phyloP scores from a whole-genome alignment of 1,284 basidiomycete species.

The Pseudozyma sp. region DNA sequence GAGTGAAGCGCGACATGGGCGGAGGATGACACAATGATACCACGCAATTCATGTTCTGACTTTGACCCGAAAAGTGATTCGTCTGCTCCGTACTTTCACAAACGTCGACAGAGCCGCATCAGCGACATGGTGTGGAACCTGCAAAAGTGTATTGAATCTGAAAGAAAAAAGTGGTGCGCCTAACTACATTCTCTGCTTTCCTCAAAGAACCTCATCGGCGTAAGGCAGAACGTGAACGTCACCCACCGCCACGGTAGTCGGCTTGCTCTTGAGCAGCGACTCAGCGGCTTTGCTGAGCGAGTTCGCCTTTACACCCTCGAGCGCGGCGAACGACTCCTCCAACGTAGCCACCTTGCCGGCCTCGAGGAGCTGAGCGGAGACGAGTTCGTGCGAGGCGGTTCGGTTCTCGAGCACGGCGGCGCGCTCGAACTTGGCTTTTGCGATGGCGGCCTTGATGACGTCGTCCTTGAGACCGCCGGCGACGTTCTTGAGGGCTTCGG shows the following conservation, averaged over 20 bases:
- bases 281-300: slow-evolving; percentile 52
- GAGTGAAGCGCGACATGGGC: neutral
- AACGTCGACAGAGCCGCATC: too few species aligned
- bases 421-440: slow-evolving; percentile 65
- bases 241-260: slow-evolving; percentile 65
- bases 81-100: too few species aligned
- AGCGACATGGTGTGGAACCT: too few species aligned
- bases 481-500: slow-evolving; percentile 59
- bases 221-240: slow-evolving; percentile 65
- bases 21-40: neutral
- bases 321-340: slow-evolving; percentile 48
- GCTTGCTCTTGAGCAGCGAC: slow-evolving; percentile 66
- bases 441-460: slow-evolving; percentile 55
- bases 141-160: neutral
- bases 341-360: slow-evolving; percentile 39
- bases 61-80: too few species aligned
- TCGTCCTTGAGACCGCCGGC: slow-evolving; percentile 58
- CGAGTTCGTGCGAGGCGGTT: slow-evolving; percentile 52
- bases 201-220: slow-evolving; percentile 65
- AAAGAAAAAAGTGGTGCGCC: neutral
- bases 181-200: neutral
- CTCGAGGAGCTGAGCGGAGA: slow-evolving; percentile 59
- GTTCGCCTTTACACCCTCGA: slow-evolving; percentile 58
- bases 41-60: neutral
- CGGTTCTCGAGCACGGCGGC: slow-evolving; percentile 59